phyloP scores from a whole-genome alignment of 805 yeast genomes.

The Hanseniaspora vineae region DNA sequence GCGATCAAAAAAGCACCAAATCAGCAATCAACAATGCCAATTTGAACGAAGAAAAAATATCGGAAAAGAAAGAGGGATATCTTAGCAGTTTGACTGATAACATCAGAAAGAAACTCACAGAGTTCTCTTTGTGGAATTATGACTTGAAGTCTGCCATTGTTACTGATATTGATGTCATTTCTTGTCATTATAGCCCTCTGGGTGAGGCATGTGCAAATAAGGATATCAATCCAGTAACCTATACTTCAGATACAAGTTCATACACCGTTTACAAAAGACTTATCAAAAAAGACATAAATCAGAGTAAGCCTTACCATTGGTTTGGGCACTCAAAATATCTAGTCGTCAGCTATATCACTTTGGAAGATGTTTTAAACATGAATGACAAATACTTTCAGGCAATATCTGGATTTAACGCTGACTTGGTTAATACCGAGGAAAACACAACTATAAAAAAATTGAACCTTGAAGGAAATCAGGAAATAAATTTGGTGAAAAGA shows the following conservation, averaged over 20 bases:
- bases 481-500: not conserved
- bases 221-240: constrained; percentile 1
- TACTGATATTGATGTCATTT: constrained; percentile 11
- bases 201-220: constrained; percentile 7
- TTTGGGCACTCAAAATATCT: constrained; percentile 14
- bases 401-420: not conserved
- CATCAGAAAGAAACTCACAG: not conserved
- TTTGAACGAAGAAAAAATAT: not conserved
- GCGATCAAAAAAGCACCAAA: too few species aligned
- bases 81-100: not conserved
- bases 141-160: constrained; percentile 2
- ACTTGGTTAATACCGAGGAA: not conserved
- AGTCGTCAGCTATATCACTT: not conserved
- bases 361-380: not conserved
- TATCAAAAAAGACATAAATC: constrained; percentile 13
- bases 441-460: not conserved
- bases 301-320: constrained; percentile 11
- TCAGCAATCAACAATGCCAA: not conserved
- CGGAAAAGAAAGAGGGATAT: not conserved
- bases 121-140: not conserved
- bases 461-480: not conserved
- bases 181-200: constrained; percentile 9
- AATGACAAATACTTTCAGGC: not conserved
- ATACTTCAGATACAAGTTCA: not conserved
- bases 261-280: constrained; percentile 6